These are phyloP conservation scores for Skeletonema potamos DNA, from an alignment of 108 stramenopile species.

Conservation along the genomic window DNA sequence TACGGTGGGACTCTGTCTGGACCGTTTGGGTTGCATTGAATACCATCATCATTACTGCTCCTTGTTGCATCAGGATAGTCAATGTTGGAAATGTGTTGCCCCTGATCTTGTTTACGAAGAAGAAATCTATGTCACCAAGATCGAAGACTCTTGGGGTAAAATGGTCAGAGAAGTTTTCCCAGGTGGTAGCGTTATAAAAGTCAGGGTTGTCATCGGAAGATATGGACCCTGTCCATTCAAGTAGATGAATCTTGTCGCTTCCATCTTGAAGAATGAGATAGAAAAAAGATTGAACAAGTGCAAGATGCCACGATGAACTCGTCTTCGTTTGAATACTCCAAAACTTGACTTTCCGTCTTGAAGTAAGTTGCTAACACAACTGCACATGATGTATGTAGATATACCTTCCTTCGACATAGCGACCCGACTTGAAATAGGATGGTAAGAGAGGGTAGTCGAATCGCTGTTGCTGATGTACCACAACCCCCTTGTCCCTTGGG, in stretches of 20 bases:
- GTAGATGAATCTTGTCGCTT: background rate
- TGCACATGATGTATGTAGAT: too few relatives aligned
- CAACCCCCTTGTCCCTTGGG: too few relatives aligned
- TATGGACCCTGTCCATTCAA: background rate
- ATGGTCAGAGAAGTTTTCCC: background rate
- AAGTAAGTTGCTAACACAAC: too few relatives aligned
- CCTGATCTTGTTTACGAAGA: too few relatives aligned
- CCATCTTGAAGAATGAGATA: background rate
- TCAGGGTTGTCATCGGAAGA: background rate
- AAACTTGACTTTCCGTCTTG: background rate
- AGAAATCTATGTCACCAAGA: too few relatives aligned
- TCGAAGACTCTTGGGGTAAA: background rate
- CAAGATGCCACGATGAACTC: background rate
- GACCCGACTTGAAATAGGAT: too few relatives aligned
- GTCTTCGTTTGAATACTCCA: background rate
- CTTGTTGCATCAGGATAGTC: too few relatives aligned
- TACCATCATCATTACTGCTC: too few relatives aligned
- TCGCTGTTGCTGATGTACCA: too few relatives aligned
- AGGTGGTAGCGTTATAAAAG: background rate
- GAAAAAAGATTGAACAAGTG: background rate
- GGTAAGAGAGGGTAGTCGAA: too few relatives aligned
- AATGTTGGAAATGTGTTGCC: too few relatives aligned
- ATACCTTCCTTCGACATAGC: too few relatives aligned
- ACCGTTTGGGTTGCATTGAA: background rate
- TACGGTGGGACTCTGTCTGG: background rate